A percentile compares a stretch with the other conserved stretches of the same genome.
Conservation (phyloP, 352 stramenopile species). For the Phytophthora sojae region DNA sequence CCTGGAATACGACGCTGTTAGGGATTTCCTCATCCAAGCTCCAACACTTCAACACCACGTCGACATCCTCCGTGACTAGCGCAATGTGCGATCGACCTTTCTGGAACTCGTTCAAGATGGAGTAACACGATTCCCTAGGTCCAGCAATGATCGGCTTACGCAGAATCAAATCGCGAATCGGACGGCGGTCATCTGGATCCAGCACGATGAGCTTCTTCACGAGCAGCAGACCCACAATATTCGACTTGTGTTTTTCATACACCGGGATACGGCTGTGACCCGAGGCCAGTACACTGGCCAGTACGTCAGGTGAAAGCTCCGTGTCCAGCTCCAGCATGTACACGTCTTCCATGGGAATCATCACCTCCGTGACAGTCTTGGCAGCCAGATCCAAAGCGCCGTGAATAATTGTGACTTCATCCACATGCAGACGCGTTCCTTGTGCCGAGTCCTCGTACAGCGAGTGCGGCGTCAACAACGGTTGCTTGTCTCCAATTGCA, state of each 20-base stretch:
- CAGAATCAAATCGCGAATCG: conserved; percentile 72
- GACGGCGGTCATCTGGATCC: conserved; percentile 77
- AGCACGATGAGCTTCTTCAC: conserved; percentile 93
- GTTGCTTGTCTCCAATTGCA: conserved; percentile 41
- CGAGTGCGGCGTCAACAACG: conserved; percentile 42
- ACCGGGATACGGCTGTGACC: conserved; percentile 93
- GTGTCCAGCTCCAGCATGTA: conserved; percentile 90
- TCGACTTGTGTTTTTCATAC: conserved; percentile 77
- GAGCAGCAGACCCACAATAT: conserved; percentile 88
- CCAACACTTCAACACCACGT: conserved; percentile 65
- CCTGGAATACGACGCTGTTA: conserved; percentile 72
- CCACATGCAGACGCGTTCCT: conserved; percentile 67
- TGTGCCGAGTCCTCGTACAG: conserved; percentile 55
- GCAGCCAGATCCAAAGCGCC: conserved; percentile 90
- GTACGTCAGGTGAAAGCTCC: conserved; percentile 70
- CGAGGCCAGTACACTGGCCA: conserved; percentile 86
- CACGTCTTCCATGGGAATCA: conserved; percentile 88
- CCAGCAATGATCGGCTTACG: conserved; percentile 83
- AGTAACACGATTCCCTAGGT: conserved; percentile 85
- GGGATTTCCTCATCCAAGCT: conserved; percentile 48
- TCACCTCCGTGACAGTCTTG: conserved; percentile 88
- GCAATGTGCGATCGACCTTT: conserved; percentile 88
- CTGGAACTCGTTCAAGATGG: conserved; percentile 94
- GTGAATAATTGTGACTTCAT: conserved; percentile 94
- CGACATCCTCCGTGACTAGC: conserved; percentile 71